These are phyloP conservation scores for Diospyros lotus DNA, from an alignment of 148 eudicot genomes.

Conservation along the genomic window DNA sequence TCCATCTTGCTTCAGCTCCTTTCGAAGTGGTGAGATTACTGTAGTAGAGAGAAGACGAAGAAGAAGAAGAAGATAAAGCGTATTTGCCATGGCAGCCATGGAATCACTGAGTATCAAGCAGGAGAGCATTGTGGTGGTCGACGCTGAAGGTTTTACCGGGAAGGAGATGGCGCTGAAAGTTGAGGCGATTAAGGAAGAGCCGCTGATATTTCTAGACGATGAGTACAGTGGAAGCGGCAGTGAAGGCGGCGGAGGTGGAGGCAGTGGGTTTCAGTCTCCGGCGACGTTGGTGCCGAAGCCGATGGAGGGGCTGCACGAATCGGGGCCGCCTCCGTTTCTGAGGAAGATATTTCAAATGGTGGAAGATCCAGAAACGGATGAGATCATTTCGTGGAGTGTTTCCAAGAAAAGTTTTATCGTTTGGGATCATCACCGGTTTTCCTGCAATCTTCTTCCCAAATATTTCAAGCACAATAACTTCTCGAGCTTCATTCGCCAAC, in stretches of 20 bases:
- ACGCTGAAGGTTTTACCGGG: neutral
- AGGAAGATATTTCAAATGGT: conserved; percentile 73
- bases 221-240: conserved; percentile 1
- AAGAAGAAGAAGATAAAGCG: neutral
- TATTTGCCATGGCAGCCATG: neutral
- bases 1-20: too few species aligned
- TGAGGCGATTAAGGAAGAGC: conserved; percentile 24
- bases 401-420: conserved; percentile 38
- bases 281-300: conserved; percentile 27
- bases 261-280: conserved; percentile 7
- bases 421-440: conserved; percentile 59
- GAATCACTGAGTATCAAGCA: neutral
- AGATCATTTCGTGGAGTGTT: conserved; percentile 54
- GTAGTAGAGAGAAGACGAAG: neutral
- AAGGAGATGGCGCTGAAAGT: neutral
- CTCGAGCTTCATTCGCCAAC: conserved; percentile 80
- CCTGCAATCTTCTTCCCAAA: conserved; percentile 44
- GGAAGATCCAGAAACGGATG: conserved; percentile 53
- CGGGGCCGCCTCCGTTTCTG: conserved; percentile 61
- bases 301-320: conserved; percentile 36
- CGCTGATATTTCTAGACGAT: conserved; percentile 14
- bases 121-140: neutral
- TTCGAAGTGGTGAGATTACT: too few species aligned
- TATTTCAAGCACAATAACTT: conserved; percentile 73
- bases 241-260: neutral